Base-by-base conservation (phyloP, 2,329 filamentous ascomycete genomes). In the Colletotrichum kahawae region DNA sequence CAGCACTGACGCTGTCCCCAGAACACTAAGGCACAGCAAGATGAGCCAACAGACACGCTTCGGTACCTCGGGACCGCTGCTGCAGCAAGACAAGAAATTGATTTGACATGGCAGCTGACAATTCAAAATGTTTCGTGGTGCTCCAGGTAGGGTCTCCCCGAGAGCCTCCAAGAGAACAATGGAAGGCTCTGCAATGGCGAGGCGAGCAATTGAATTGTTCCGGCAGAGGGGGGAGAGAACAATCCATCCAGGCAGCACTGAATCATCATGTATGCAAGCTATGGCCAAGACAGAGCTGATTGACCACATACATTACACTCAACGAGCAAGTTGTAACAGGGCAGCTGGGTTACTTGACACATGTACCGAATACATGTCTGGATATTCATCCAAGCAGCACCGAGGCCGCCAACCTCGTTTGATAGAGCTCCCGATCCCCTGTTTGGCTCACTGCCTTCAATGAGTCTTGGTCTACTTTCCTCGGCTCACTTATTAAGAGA, bases 1-100 rank as follows among this genome's bases (percentile, higher is more conserved):
- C 51, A 66, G 71, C 60, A 71, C 60, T 71, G 71, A 71, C 71
- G 48, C 16, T 54, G 33, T 38, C 43, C 36, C 71, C 29, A 59
- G 66, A 63, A 31, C 43, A 56, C 38, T 54, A 63, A 57, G 60
- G 65, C 24, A 67, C 27, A n/a, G 16, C 43, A 51, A 51, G 43
- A 65, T 29, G 48, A 54, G 16, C 33, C 60, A 65, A 56, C 16
- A 65, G 34, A 66, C 62, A 57, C 24, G 60, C 68, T 63, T 54
- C 31, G 38, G 65, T 68, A 38, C 56, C 65, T 72, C 70, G 29
- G 59, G 60, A 36, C 48, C 27, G 56, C 34, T 62, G 60, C 36
- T 62, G 36, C 21, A 62, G 33, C 29, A 16, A 60, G 56, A 62
- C 56, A 48, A 29, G 33, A 65, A 16, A 29, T 14, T 54, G 60